phyloP scores from a whole-genome alignment of 2,329 filamentous ascomycete genomes.

The Epichloe festucae region DNA sequence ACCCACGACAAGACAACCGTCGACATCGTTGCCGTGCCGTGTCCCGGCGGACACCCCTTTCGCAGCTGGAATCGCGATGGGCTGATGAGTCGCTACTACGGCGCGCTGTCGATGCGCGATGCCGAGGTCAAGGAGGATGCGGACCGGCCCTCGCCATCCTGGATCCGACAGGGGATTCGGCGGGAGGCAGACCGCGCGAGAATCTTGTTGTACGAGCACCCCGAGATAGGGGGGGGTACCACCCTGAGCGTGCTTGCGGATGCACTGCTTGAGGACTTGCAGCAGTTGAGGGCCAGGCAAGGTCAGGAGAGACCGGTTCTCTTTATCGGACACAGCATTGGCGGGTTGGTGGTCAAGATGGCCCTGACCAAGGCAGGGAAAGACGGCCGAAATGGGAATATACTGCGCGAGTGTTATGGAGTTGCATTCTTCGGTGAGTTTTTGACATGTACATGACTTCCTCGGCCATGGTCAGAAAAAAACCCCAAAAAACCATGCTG shows the following conservation, averaged over 20 bases:
- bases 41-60: slow-evolving; percentile 38
- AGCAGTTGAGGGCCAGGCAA: slow-evolving; percentile 19
- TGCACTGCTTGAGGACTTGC: slow-evolving; percentile 32
- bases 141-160: slow-evolving; percentile 25
- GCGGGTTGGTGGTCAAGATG: slow-evolving; percentile 46
- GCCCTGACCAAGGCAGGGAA: slow-evolving; percentile 36
- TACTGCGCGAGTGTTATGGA: slow-evolving; percentile 45
- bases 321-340: slow-evolving; percentile 49
- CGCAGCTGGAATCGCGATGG: slow-evolving; percentile 40
- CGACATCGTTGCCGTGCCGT: slow-evolving; percentile 41
- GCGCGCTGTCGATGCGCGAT: slow-evolving; percentile 26
- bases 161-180: slow-evolving; percentile 40
- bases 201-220: slow-evolving; percentile 39
- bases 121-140: slow-evolving; percentile 15
- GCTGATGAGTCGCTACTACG: slow-evolving; percentile 33
- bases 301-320: slow-evolving; percentile 37
- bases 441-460: neutral
- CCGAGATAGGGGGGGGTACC: slow-evolving; percentile 29
- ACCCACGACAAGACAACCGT: slow-evolving; percentile 40
- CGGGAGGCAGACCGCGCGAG: slow-evolving; percentile 33
- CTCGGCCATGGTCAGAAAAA: too few relatives aligned
- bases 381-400: slow-evolving; percentile 23
- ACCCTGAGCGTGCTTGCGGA: slow-evolving; percentile 33
- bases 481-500: neutral
- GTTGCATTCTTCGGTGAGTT: slow-evolving; percentile 45